phyloP scores from a whole-genome alignment of 179 eudicot species.

The Beta lomatogona region DNA sequence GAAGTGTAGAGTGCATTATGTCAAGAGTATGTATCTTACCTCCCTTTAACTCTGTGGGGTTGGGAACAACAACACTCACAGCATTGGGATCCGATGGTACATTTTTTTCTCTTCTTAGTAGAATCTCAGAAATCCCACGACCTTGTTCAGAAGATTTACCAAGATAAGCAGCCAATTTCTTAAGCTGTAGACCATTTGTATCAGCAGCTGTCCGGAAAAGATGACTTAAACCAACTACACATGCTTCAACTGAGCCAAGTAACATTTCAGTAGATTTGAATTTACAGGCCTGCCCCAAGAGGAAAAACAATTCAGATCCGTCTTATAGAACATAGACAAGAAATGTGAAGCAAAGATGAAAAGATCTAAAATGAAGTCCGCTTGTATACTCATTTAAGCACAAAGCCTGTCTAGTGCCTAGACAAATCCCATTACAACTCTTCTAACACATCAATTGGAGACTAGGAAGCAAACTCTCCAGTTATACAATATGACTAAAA shows the following conservation, averaged over 20 bases:
- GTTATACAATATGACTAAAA: not conserved
- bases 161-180: slow-evolving; percentile 68
- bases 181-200: slow-evolving; percentile 68
- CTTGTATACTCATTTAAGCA: slow-evolving; percentile 14
- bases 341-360: not conserved
- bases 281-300: slow-evolving; percentile 42
- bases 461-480: not conserved
- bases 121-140: slow-evolving; percentile 56
- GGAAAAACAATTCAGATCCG: slow-evolving; percentile 2
- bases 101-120: slow-evolving; percentile 68
- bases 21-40: slow-evolving; percentile 41
- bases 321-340: slow-evolving; percentile 10
- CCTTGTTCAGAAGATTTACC: slow-evolving; percentile 50
- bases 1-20: not conserved
- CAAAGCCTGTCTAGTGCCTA: not conserved
- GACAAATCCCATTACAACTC: not conserved
- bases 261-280: slow-evolving; percentile 32
- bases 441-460: not conserved
- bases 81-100: slow-evolving; percentile 81
- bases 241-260: slow-evolving; percentile 81
- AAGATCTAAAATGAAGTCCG: not conserved
- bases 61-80: slow-evolving; percentile 68
- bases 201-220: slow-evolving; percentile 66
- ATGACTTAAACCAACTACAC: slow-evolving; percentile 84
- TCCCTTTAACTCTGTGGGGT: slow-evolving; percentile 45